Evolutionary conservation across 805 yeast species (phyloP).

Genomic region (Blastobotrys robertii): DNA sequence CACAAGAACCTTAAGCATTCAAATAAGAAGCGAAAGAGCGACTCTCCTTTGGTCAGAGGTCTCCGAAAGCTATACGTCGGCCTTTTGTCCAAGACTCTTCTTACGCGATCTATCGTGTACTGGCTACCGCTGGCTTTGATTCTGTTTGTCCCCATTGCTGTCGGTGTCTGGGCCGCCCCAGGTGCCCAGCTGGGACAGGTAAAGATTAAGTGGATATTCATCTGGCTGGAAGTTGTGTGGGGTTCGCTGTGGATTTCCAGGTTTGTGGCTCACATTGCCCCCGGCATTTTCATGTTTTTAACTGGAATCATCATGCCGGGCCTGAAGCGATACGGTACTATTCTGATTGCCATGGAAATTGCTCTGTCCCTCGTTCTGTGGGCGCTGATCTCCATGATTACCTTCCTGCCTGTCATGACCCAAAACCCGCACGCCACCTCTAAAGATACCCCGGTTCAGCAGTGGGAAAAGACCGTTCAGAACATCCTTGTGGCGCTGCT

Average conservation of each 20-base stretch:
- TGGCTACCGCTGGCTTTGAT: conserved; percentile 31
- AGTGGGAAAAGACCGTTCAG: conserved; percentile 29
- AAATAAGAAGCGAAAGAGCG: conserved; percentile 1
- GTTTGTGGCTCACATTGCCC: conserved; percentile 27
- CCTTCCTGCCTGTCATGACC: conserved; percentile 27
- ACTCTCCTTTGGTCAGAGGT: conserved; percentile 6
- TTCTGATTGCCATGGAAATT: conserved; percentile 28
- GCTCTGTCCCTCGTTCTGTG: conserved; percentile 27
- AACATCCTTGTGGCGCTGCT: conserved; percentile 30
- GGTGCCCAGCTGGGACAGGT: conserved; percentile 26
- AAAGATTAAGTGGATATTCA: conserved; percentile 30
- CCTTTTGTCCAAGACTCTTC: conserved; percentile 14
- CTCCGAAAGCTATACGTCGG: conserved; percentile 13
- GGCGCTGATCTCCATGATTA: conserved; percentile 28
- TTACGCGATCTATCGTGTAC: conserved; percentile 26
- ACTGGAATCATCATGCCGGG: conserved; percentile 26
- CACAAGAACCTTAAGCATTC: conserved; percentile 6
- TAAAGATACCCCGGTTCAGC: conserved; percentile 15
- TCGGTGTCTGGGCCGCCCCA: conserved; percentile 28
- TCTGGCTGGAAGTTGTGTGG: conserved; percentile 34
- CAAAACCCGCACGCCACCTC: conserved; percentile 20
- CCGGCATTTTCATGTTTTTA: conserved; percentile 21
- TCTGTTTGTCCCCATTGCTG: conserved; percentile 30
- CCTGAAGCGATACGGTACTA: conserved; percentile 23
- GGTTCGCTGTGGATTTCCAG: conserved; percentile 27